These are phyloP conservation scores for Backusella morwellensis DNA, from an alignment of 192 early-diverging fungal genomes.

Conservation along the genomic window DNA sequence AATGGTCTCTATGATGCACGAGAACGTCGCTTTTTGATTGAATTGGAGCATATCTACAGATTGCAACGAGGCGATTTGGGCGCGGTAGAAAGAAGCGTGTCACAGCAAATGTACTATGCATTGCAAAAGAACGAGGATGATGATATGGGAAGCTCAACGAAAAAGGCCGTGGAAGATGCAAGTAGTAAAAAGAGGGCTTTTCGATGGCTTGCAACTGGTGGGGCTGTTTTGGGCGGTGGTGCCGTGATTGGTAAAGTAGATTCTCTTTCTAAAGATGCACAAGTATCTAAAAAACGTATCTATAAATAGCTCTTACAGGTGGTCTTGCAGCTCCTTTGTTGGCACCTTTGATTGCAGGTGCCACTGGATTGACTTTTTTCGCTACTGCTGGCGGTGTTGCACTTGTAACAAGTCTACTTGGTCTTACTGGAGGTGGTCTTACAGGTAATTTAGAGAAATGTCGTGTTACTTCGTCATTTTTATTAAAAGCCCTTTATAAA, in stretches of 20 bases:
- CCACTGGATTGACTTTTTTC: constrained; percentile 53
- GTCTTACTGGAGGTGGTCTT: constrained; percentile 53
- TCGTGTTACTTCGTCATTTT: not conserved
- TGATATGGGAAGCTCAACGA: constrained; percentile 35
- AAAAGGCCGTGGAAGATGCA: constrained; percentile 40
- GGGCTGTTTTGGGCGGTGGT: constrained; percentile 51
- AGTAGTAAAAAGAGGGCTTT: constrained; percentile 47
- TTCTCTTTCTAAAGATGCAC: not conserved
- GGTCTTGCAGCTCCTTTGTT: constrained; percentile 54
- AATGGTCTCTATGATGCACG: constrained; percentile 46
- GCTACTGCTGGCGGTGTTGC: constrained; percentile 54
- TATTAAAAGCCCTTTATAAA: not conserved
- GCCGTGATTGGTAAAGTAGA: constrained; percentile 47
- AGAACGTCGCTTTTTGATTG: constrained; percentile 43
- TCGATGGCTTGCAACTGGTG: constrained; percentile 53
- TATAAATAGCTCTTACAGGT: constrained; percentile 32
- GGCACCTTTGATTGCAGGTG: constrained; percentile 41
- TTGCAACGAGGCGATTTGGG: constrained; percentile 28
- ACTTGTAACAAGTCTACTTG: constrained; percentile 54
- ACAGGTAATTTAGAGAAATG: constrained; percentile 29
- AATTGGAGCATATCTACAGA: constrained; percentile 33
- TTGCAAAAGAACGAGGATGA: constrained; percentile 13
- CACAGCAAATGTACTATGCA: constrained; percentile 54
- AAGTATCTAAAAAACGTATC: not conserved
- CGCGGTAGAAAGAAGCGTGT: constrained; percentile 43